Conservation (phyloP, 306 rosid genomes). For the Lathyrus aphaca region DNA sequence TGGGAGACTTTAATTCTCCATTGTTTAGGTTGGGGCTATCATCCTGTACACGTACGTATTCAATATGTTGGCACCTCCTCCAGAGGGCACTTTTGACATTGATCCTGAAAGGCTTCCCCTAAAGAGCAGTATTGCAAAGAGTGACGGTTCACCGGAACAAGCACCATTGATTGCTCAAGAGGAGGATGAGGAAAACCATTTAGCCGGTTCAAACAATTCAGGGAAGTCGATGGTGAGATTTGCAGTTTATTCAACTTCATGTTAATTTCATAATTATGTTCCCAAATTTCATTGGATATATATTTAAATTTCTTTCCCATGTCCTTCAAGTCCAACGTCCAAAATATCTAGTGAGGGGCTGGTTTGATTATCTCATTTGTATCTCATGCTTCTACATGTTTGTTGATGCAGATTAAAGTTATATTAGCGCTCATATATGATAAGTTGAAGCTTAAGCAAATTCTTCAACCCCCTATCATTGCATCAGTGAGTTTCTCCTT, state of each 20-base stretch:
- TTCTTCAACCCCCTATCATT: conserved; percentile 92
- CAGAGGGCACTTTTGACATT: conserved; percentile 84
- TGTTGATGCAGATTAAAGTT: conserved; percentile 60
- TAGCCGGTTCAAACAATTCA: conserved; percentile 44
- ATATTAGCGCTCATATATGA: conserved; percentile 53
- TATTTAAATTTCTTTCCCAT: too few relatives aligned
- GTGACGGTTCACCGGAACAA: conserved; percentile 52
- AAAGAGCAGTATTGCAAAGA: conserved; percentile 42
- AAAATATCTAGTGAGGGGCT: conserved; percentile 7
- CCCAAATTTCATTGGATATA: background rate
- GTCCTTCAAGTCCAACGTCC: background rate
- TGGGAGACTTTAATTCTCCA: conserved; percentile 33
- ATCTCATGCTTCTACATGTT: conserved; percentile 25
- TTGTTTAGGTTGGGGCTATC: conserved; percentile 89
- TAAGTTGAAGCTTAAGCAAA: conserved; percentile 89
- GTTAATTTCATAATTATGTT: background rate
- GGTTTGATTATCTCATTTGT: conserved; percentile 3
- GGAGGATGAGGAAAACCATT: conserved; percentile 51
- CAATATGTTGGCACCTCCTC: conserved; percentile 92
- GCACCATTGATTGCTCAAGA: conserved; percentile 67
- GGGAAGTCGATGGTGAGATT: conserved; percentile 61
- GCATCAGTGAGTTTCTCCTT: conserved; percentile 80
- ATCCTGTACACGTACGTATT: conserved; percentile 91
- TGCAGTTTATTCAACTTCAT: background rate
- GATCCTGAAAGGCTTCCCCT: conserved; percentile 58